These are phyloP conservation scores for Myriosclerotinia duriaeana DNA, from an alignment of 2,329 filamentous ascomycete genomes.

Conservation along the genomic window DNA sequence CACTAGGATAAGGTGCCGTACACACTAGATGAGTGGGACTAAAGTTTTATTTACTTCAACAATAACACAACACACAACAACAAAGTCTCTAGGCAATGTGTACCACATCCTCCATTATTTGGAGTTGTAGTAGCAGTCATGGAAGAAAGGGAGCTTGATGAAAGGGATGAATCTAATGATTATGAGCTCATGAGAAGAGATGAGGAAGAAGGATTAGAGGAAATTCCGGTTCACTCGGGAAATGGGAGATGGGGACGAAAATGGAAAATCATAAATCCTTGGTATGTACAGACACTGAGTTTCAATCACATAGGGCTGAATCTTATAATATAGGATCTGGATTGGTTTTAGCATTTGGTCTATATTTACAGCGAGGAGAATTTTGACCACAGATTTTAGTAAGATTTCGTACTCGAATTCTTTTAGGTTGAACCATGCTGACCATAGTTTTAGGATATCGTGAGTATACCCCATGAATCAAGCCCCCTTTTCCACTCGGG, in stretches of 20 bases:
- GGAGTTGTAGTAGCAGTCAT: slow-evolving; percentile 14
- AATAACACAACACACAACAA: neutral
- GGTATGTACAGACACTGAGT: neutral
- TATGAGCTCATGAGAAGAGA: slow-evolving; percentile 11
- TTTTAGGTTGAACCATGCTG: slow-evolving; percentile 1
- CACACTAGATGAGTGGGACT: slow-evolving; percentile 8
- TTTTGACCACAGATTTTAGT: slow-evolving; percentile 36
- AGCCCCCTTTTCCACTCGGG: neutral
- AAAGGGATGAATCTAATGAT: neutral
- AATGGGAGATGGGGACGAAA: slow-evolving; percentile 17
- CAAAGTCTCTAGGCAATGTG: neutral
- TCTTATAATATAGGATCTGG: slow-evolving; percentile 9
- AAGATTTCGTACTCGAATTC: slow-evolving; percentile 23
- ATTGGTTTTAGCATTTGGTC: slow-evolving; percentile 18
- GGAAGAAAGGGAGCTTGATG: slow-evolving; percentile 3
- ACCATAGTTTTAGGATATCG: slow-evolving; percentile 9
- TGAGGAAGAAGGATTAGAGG: slow-evolving; percentile 11
- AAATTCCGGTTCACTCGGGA: neutral
- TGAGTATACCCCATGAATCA: neutral
- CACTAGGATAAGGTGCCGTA: neutral
- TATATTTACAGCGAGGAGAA: slow-evolving; percentile 26
- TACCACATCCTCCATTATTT: neutral
- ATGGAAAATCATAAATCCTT: slow-evolving; percentile 11
- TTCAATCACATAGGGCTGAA: neutral
- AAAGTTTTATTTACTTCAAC: slow-evolving; percentile 2